Conservation (phyloP, 139 green algal species). For the Chlorella sp. region DNA sequence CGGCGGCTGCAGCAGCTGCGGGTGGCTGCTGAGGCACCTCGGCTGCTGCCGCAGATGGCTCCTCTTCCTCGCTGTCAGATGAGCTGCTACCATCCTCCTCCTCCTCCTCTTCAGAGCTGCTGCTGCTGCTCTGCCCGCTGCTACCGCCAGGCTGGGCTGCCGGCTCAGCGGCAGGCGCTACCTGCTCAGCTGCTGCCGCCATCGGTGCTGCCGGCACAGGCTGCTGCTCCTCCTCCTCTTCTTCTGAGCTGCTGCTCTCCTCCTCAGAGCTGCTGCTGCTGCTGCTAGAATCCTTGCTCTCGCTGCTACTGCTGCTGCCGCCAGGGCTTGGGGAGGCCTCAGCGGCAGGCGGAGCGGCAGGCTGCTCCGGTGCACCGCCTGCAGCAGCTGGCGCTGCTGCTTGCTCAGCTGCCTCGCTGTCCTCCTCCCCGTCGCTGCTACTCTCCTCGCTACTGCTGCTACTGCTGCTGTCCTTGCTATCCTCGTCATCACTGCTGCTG, state of each 20-base stretch:
- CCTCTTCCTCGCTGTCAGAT: no score
- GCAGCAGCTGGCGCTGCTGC: background rate
- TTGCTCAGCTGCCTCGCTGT: background rate
- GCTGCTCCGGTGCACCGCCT: background rate
- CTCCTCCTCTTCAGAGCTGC: slow-evolving; percentile 13
- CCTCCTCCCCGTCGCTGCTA: no score
- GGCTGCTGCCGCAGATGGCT: background rate
- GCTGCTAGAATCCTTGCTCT: background rate
- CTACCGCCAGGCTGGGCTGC: background rate
- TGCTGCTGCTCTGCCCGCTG: background rate
- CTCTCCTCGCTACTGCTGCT: background rate
- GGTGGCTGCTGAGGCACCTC: background rate
- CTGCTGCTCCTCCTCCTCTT: background rate
- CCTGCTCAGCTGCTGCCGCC: background rate
- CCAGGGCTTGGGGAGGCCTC: background rate
- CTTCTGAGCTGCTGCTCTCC: background rate
- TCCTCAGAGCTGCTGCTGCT: background rate
- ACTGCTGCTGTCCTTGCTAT: background rate
- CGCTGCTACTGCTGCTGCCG: background rate
- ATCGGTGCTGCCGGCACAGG: background rate
- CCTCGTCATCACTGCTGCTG: background rate
- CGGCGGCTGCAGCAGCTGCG: background rate
- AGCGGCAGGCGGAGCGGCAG: no score
- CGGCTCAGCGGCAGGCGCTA: background rate
- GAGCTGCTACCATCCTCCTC: background rate